Percentiles rank a stretch among this genome's conserved stretches.
These are phyloP conservation scores for Candida stauntonica DNA, from an alignment of 805 yeast genomes.

Conservation along the genomic window DNA sequence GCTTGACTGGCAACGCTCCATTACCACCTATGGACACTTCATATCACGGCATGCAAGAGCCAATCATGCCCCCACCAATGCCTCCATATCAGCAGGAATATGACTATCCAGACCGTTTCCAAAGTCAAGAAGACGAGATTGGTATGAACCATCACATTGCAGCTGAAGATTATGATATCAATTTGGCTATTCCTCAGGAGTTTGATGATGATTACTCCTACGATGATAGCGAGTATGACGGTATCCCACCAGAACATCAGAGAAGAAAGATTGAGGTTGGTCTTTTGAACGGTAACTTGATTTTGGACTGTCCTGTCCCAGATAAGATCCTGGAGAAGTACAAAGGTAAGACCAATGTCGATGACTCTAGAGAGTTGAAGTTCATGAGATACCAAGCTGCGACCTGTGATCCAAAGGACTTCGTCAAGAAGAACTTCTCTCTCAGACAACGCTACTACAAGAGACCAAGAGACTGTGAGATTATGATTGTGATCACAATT, in stretches of 20 bases:
- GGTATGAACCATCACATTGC: slow-evolving; percentile 24
- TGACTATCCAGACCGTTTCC: slow-evolving; percentile 9
- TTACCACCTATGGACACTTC: slow-evolving; percentile 10
- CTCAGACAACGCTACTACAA: slow-evolving; percentile 76
- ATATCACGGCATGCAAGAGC: slow-evolving; percentile 7
- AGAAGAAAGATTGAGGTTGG: slow-evolving; percentile 30
- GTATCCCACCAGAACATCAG: slow-evolving; percentile 41
- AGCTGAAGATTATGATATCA: slow-evolving; percentile 27
- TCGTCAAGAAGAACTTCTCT: slow-evolving; percentile 58
- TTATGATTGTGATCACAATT: slow-evolving; percentile 82
- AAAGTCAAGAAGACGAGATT: slow-evolving; percentile 35
- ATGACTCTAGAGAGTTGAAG: slow-evolving; percentile 56
- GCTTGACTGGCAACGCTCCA: slow-evolving; percentile 8
- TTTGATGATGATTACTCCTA: slow-evolving; percentile 13
- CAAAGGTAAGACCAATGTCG: slow-evolving; percentile 34
- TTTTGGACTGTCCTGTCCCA: slow-evolving; percentile 88
- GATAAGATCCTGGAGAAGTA: slow-evolving; percentile 54
- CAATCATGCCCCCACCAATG: slow-evolving; percentile 2
- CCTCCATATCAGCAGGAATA: slow-evolving; percentile 6
- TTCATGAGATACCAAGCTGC: slow-evolving; percentile 93
- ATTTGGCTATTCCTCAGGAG: slow-evolving; percentile 9
- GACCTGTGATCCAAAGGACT: slow-evolving; percentile 84
- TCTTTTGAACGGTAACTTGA: slow-evolving; percentile 64
- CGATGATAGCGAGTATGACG: slow-evolving; percentile 42
- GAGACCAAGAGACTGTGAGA: slow-evolving; percentile 78